These are phyloP conservation scores for Penicillium chermesinum DNA, from an alignment of 495 filamentous ascomycete genomes.

Conservation along the genomic window DNA sequence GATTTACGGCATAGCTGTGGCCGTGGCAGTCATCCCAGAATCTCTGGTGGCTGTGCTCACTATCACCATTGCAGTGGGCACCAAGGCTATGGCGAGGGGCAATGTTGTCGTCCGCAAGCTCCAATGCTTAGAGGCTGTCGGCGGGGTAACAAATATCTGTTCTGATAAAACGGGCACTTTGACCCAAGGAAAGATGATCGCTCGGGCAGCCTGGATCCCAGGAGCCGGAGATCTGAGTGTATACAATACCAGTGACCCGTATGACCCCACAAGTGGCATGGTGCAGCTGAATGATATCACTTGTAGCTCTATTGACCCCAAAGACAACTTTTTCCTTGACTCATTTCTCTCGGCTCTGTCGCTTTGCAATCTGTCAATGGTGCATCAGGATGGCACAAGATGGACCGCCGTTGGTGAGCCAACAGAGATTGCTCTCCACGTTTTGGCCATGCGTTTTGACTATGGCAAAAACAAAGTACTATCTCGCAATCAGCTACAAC, in stretches of 20 bases:
- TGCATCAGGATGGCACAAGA: constrained; percentile 44
- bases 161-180: constrained; percentile 85
- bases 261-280: constrained; percentile 60
- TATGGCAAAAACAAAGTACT: constrained; percentile 53
- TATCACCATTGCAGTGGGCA: constrained; percentile 67
- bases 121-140: constrained; percentile 75
- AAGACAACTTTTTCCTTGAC: constrained; percentile 43
- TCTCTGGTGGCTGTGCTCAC: constrained; percentile 69
- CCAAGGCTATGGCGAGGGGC: constrained; percentile 67
- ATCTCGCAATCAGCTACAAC: constrained; percentile 52
- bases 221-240: constrained; percentile 52
- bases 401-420: constrained; percentile 80
- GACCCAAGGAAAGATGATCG: constrained; percentile 73
- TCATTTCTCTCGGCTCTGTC: constrained; percentile 65
- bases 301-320: constrained; percentile 20
- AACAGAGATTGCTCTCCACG: constrained; percentile 78
- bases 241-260: constrained; percentile 48
- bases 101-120: constrained; percentile 79
- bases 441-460: constrained; percentile 69
- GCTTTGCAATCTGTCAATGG: constrained; percentile 71
- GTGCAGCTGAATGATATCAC: constrained; percentile 41
- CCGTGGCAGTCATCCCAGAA: constrained; percentile 71
- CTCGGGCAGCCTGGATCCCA: constrained; percentile 74
- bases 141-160: constrained; percentile 82
- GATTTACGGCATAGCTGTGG: constrained; percentile 74